phyloP scores from a whole-genome alignment of 202 grass and related monocot genomes.

The Elaeis oleifera region DNA sequence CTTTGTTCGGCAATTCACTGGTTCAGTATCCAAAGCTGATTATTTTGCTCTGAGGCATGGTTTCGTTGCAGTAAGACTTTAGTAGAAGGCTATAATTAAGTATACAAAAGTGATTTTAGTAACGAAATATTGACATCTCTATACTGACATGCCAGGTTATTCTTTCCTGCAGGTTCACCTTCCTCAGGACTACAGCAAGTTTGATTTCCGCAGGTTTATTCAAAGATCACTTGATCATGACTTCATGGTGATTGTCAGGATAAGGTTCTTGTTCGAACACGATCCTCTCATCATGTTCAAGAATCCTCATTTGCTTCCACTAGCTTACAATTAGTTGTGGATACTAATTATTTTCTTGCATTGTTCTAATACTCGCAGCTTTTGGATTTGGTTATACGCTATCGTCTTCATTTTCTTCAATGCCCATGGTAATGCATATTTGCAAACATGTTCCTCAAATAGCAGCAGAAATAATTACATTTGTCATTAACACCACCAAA shows the following conservation, averaged over 20 bases:
- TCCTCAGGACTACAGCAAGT: conserved; percentile 1
- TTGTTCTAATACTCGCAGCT: not conserved
- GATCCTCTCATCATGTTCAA: no score
- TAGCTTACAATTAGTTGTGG: no score
- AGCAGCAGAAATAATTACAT: no score
- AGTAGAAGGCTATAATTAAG: no score
- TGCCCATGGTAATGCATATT: not conserved
- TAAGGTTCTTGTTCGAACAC: not conserved
- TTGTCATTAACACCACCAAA: no score
- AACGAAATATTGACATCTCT: no score
- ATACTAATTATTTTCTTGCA: no score
- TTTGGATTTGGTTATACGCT: conserved; percentile 7
- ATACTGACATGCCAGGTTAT: no score
- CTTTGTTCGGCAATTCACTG: conserved; percentile 6
- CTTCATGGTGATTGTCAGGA: conserved; percentile 2
- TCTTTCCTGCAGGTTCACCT: conserved; percentile 6
- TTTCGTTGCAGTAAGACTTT: conserved; percentile 12
- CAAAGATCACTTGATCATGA: conserved; percentile 12
- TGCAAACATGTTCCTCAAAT: no score
- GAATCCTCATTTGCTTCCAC: no score
- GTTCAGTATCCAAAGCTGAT: conserved; percentile 9
- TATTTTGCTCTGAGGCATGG: conserved; percentile 11
- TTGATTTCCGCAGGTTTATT: conserved; percentile 9
- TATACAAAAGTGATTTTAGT: no score
- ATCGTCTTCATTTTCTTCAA: conserved; percentile 13